A percentile compares a stretch with the other conserved stretches of the same genome.
Conservation (phyloP, 2,329 filamentous ascomycete genomes). For the Aspergillus pseudotamarii region DNA sequence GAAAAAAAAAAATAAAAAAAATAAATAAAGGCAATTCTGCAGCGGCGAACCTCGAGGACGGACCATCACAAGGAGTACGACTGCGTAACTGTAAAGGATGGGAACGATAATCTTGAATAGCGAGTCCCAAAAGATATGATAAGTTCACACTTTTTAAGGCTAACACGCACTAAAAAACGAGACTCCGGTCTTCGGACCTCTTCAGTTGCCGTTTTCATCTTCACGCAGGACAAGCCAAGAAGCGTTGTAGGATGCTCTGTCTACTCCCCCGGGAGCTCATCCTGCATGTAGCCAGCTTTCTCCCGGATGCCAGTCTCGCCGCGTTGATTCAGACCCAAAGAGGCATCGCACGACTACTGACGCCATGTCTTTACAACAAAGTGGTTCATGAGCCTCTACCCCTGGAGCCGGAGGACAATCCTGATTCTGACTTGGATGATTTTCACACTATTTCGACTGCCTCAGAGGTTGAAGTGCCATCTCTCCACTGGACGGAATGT, state of each 20-base stretch:
- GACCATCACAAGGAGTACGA: too few relatives aligned
- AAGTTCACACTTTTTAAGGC: not conserved
- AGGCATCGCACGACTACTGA: not conserved
- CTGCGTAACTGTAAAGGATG: not conserved
- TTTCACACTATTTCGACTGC: not conserved
- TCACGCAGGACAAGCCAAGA: not conserved
- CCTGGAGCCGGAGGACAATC: not conserved
- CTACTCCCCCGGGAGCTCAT: not conserved
- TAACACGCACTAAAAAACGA: not conserved
- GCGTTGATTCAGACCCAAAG: not conserved
- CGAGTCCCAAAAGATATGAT: rapidly evolving
- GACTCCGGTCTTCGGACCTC: not conserved
- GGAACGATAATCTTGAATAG: rapidly evolving
- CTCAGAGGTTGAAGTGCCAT: not conserved
- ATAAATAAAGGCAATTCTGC: too few relatives aligned
- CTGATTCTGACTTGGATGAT: not conserved
- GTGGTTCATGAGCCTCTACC: not conserved
- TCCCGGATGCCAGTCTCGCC: not conserved
- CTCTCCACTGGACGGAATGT: not conserved
- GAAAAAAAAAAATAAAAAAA: too few relatives aligned
- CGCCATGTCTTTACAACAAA: not conserved
- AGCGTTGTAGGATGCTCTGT: not conserved
- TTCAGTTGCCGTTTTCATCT: not conserved
- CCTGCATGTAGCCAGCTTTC: not conserved
- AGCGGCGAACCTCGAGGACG: too few relatives aligned